Conservation (phyloP, 2,329 filamentous ascomycete species). For the Mariannaea sp. region DNA sequence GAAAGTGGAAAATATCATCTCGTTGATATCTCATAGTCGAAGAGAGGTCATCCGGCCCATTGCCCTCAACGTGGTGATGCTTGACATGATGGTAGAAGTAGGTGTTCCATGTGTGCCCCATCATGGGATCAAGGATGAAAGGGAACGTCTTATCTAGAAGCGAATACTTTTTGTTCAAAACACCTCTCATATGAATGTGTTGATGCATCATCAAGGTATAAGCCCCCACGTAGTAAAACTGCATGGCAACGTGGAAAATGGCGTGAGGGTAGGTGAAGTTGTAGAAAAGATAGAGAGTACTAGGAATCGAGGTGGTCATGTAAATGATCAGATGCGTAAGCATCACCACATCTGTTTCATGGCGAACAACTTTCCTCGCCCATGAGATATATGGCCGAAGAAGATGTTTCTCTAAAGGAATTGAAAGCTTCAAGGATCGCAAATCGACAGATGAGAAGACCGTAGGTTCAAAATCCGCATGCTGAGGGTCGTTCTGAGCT, state of each 20-base stretch:
- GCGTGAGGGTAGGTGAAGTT: conserved; percentile 72
- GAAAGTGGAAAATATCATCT: conserved; percentile 68
- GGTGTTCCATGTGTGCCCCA: conserved; percentile 84
- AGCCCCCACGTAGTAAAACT: conserved; percentile 70
- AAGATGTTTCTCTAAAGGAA: conserved; percentile 52
- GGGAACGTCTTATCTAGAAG: conserved; percentile 70
- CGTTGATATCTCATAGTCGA: conserved; percentile 78
- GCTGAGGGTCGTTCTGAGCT: conserved; percentile 48
- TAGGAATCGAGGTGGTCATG: conserved; percentile 70
- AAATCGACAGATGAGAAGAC: conserved; percentile 51
- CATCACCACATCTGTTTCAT: conserved; percentile 76
- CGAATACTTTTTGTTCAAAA: conserved; percentile 60
- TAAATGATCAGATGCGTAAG: conserved; percentile 77
- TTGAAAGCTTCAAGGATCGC: conserved; percentile 43
- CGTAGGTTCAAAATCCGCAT: conserved; percentile 51
- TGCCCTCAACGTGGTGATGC: conserved; percentile 82
- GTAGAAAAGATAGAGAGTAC: conserved; percentile 67
- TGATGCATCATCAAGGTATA: conserved; percentile 86
- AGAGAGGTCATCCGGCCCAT: conserved; percentile 76
- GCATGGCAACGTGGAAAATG: conserved; percentile 67
- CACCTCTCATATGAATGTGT: conserved; percentile 77
- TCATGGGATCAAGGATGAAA: conserved; percentile 74
- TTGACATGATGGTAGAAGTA: conserved; percentile 89
- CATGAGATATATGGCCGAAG: conserved; percentile 64
- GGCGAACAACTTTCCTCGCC: conserved; percentile 62